Evolutionary conservation across 2,329 filamentous ascomycete genomes (phyloP).

Genomic region (Salinomyces thailandicus): DNA sequence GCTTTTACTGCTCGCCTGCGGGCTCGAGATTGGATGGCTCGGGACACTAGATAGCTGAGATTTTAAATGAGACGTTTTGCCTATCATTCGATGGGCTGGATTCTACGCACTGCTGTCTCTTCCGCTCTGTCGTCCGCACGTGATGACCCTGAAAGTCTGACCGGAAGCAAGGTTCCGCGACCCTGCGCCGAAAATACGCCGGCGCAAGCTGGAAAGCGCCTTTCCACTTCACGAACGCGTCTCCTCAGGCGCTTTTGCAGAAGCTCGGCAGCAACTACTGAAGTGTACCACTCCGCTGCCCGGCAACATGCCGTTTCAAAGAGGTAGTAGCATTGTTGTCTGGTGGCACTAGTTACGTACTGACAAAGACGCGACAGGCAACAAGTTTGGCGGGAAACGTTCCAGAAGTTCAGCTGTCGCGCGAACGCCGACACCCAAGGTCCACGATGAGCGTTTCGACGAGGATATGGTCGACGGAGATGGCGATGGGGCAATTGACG

Average conservation of each 20-base stretch:
- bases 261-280: background rate
- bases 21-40: too few relatives aligned
- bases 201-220: background rate
- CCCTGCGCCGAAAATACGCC: too few relatives aligned
- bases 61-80: too few relatives aligned
- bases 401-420: background rate
- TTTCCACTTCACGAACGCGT: background rate
- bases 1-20: too few relatives aligned
- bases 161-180: too few relatives aligned
- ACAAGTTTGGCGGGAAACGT: slow-evolving; percentile 3
- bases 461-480: slow-evolving; percentile 24
- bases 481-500: slow-evolving; percentile 15
- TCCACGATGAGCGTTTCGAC: slow-evolving; percentile 19
- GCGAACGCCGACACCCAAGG: slow-evolving; percentile 19
- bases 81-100: too few relatives aligned
- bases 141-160: too few relatives aligned
- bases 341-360: background rate
- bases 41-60: too few relatives aligned
- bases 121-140: too few relatives aligned
- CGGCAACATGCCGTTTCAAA: slow-evolving; percentile 2
- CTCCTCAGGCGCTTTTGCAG: background rate
- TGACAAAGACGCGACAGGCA: slow-evolving; percentile 2
- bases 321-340: background rate
- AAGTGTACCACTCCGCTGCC: background rate
- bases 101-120: too few relatives aligned